Evolutionary conservation across 164 flowering plant species (phyloP), one percentile per base, ranked within the genome.

Genomic region (Berberis thunbergii): DNA sequence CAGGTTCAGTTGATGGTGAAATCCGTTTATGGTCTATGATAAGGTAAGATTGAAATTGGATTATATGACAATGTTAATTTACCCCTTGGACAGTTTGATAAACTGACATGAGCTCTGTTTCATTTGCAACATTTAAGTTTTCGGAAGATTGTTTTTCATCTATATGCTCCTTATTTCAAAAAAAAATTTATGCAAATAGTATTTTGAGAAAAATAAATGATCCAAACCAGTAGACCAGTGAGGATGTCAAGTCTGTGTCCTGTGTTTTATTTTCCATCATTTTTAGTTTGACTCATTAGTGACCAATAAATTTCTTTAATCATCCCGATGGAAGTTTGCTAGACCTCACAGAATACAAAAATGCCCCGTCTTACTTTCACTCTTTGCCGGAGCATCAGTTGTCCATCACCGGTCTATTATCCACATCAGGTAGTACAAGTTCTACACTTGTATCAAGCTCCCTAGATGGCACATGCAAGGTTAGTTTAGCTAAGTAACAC

Each of bases 391-490:
- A 65, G 61, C 88, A 82, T 64, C 69, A 8, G 9, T 77, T 80
- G 54, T 73, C 80, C 43, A 71, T 84, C 60, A 80, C 83, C 45
- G 76, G 79, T 61, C 65, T 84, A 26, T 10, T 76, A 67, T 68
- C 73, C 6, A 65, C 68, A 45, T 74, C 79, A 38, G 63, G 72
- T 63, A 57, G 72, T 49, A 64, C 77, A 41, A 72, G 66, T 60
- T 71, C 78, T 49, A 58, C 73, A 49, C 66, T 80, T 11, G 13
- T 80, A 65, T 80, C 88, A 48, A 78, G 85, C 77, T 84, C 86
- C 45, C 70, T 77, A 42, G 88, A 84, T 69, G 79, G 81, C 53
- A 78, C 80, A 40, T 81, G 80, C 80, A 84, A 80, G 88, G 88
- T 84, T 4, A 39, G 45, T 48, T 26, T 10, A 13, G 59, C 45